A percentile compares a stretch with the other conserved stretches of the same genome.
Evolutionary conservation across 208 protist genomes (phyloP).

Genomic region (Crithidia thermophila): DNA sequence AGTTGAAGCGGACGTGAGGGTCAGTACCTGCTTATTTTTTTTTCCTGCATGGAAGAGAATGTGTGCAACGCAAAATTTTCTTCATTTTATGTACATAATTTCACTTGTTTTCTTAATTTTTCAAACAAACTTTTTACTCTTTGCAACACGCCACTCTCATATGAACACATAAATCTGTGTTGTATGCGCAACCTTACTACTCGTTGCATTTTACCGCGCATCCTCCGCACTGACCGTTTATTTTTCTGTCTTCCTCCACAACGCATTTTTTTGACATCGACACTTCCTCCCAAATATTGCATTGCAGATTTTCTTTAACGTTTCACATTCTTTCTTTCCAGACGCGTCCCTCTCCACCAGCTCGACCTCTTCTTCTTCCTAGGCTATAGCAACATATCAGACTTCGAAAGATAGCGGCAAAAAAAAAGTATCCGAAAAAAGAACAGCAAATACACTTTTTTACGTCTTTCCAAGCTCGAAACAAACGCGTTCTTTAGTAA

Average conservation of each 20-base stretch:
- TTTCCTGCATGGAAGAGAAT: too few relatives aligned
- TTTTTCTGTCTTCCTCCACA: slow-evolving; percentile 13
- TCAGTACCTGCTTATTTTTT: too few relatives aligned
- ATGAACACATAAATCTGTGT: too few relatives aligned
- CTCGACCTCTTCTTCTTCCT: not conserved
- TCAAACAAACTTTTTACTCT: too few relatives aligned
- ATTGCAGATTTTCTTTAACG: not conserved
- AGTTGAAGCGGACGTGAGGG: too few relatives aligned
- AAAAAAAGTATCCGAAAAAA: too few relatives aligned
- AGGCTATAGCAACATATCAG: not conserved
- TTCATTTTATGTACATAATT: too few relatives aligned
- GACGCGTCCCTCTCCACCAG: not conserved
- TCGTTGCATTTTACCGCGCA: not conserved
- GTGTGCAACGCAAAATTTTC: too few relatives aligned
- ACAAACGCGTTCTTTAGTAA: not conserved
- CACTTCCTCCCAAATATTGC: not conserved
- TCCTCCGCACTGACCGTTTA: slow-evolving; percentile 16
- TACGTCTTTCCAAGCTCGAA: not conserved
- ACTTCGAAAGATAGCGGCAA: not conserved
- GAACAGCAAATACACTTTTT: not conserved
- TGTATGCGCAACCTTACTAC: too few relatives aligned
- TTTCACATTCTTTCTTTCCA: slow-evolving; percentile 6
- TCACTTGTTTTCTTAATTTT: too few relatives aligned
- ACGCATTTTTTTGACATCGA: too few relatives aligned
- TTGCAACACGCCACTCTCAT: too few relatives aligned